Percentiles rank a stretch among this genome's conserved stretches.
These are phyloP conservation scores for Butyriboletus appendiculatus DNA, from an alignment of 1,284 basidiomycete genomes.

Conservation along the genomic window DNA sequence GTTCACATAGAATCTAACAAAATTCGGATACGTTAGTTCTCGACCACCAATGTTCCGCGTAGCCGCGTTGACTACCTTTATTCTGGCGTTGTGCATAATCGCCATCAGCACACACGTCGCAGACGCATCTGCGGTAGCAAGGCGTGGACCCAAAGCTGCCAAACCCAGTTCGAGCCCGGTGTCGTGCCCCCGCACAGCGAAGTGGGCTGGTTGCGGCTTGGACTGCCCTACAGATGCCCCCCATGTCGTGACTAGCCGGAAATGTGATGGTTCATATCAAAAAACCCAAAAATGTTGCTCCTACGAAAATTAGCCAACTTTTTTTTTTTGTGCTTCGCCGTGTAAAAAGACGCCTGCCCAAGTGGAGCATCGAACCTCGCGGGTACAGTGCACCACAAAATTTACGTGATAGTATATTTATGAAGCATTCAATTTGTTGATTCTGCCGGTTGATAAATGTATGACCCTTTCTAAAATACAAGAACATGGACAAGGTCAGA, in stretches of 20 bases:
- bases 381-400: not conserved
- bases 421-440: not conserved
- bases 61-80: no score
- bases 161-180: no score
- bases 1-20: not conserved
- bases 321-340: not conserved
- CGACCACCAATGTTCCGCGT: not conserved
- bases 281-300: no score
- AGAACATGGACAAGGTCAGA: conserved; percentile 29
- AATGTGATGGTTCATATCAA: no score
- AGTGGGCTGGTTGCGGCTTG: no score
- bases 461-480: conserved; percentile 31
- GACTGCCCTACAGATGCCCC: no score
- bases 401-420: not conserved
- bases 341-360: not conserved
- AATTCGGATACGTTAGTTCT: not conserved
- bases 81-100: not conserved
- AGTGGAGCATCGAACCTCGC: no score
- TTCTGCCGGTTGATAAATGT: conserved; percentile 18
- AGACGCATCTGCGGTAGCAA: no score
- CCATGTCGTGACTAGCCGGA: no score
- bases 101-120: not conserved
- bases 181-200: no score
- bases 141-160: no score
- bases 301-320: not conserved